phyloP scores from a whole-genome alignment of 116 monocot genomes.

The Trichopus zeylanicus region DNA sequence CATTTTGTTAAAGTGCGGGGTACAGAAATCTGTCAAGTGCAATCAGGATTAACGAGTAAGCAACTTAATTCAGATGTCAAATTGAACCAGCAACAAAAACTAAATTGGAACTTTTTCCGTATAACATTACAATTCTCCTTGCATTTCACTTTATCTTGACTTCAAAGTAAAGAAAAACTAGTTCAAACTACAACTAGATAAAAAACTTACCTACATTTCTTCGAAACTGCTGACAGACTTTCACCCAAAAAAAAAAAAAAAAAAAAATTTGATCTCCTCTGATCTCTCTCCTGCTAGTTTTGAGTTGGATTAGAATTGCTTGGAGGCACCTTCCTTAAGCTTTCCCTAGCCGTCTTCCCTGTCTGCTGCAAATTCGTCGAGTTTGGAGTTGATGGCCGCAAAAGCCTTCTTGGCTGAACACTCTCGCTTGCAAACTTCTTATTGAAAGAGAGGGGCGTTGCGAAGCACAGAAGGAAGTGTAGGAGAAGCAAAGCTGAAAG shows the following conservation, averaged over 20 bases:
- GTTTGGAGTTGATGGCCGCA: slow-evolving; percentile 6
- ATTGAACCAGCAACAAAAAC: background rate
- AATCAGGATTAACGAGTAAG: too few species aligned
- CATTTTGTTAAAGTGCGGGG: too few species aligned
- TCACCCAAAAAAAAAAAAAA: background rate
- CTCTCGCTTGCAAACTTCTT: background rate
- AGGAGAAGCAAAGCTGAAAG: slow-evolving; percentile 4
- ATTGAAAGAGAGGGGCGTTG: background rate
- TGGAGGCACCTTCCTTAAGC: slow-evolving; percentile 28
- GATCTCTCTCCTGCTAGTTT: slow-evolving; percentile 16
- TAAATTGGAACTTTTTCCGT: background rate
- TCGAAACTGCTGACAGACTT: too few species aligned
- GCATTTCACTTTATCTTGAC: background rate
- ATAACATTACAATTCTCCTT: background rate
- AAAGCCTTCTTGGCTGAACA: slow-evolving; percentile 14
- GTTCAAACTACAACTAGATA: background rate
- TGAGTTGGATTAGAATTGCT: slow-evolving; percentile 42
- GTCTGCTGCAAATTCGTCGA: slow-evolving; percentile 5
- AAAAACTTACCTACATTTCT: too few species aligned
- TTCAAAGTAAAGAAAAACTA: background rate
- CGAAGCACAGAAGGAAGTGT: slow-evolving; percentile 5
- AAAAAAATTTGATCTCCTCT: background rate
- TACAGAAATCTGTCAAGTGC: too few species aligned
- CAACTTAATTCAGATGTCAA: too few species aligned
- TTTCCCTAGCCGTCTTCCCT: slow-evolving; percentile 12